These are phyloP conservation scores for Populus hybrid DNA, from an alignment of 441 rosid species.

Conservation along the genomic window DNA sequence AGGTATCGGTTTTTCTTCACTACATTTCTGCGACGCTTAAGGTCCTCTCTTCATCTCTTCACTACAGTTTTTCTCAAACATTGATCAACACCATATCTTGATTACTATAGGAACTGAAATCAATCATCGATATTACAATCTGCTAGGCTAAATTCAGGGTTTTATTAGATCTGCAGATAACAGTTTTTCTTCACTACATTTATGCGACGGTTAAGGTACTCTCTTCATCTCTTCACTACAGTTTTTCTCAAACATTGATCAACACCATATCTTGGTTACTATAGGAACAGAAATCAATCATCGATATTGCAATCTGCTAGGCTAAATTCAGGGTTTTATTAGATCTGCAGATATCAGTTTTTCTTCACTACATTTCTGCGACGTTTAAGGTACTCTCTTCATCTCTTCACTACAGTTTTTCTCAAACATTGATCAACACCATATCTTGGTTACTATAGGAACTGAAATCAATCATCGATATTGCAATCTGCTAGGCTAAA, in stretches of 20 bases:
- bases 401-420: too few species aligned
- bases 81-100: not conserved
- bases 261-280: not conserved
- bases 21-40: conserved; percentile 1
- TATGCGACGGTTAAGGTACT: conserved; percentile 9
- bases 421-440: too few species aligned
- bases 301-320: too few species aligned
- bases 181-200: not conserved
- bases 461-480: too few species aligned
- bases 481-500: too few species aligned
- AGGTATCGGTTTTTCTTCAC: too few species aligned
- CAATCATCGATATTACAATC: not conserved
- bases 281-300: not conserved
- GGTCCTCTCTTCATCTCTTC: not conserved
- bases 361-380: too few species aligned
- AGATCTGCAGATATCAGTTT: too few species aligned
- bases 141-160: not conserved
- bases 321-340: too few species aligned
- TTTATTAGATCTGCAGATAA: not conserved
- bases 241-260: not conserved
- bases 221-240: not conserved
- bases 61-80: not conserved
- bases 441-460: too few species aligned
- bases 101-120: not conserved
- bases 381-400: too few species aligned